These are phyloP conservation scores for Nadsonia fulvescens DNA, from an alignment of 805 yeast species.

Conservation along the genomic window DNA sequence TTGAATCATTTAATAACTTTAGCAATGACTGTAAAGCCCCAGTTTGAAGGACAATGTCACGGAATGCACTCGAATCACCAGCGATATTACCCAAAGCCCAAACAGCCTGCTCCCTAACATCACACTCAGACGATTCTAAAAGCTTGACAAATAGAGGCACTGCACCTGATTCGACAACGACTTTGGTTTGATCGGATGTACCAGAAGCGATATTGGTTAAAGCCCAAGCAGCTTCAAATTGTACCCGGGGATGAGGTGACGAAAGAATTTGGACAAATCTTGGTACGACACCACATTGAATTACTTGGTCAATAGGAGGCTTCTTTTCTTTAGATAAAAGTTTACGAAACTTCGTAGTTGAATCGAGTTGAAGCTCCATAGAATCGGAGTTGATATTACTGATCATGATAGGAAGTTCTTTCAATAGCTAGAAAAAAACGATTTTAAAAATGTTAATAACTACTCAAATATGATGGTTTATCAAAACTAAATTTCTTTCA, in stretches of 20 bases:
- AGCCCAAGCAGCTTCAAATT: constrained; percentile 99
- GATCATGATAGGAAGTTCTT: constrained; percentile 74
- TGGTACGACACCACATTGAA: constrained; percentile 86
- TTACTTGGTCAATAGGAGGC: constrained; percentile 90
- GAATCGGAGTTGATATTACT: constrained; percentile 59
- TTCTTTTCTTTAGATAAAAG: constrained; percentile 82
- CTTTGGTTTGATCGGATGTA: constrained; percentile 68
- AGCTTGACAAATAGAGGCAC: constrained; percentile 80
- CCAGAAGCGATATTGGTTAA: constrained; percentile 96
- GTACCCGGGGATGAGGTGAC: constrained; percentile 62
- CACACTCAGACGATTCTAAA: constrained; percentile 62
- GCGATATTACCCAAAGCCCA: constrained; percentile 99
- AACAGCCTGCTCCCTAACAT: constrained; percentile 95
- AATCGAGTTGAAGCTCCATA: constrained; percentile 64
- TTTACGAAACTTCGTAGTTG: constrained; percentile 87
- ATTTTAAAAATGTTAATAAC: no score
- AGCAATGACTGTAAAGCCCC: constrained; percentile 84
- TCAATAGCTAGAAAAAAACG: constrained; percentile 12
- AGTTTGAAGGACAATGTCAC: constrained; percentile 74
- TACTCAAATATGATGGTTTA: no score
- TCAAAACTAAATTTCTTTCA: no score
- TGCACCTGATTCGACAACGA: constrained; percentile 85
- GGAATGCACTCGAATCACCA: constrained; percentile 80
- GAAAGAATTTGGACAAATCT: constrained; percentile 73
- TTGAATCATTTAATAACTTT: constrained; percentile 57